phyloP scores from a whole-genome alignment of 768 basidiomycete species.

The Pleurotus ostreatus region DNA sequence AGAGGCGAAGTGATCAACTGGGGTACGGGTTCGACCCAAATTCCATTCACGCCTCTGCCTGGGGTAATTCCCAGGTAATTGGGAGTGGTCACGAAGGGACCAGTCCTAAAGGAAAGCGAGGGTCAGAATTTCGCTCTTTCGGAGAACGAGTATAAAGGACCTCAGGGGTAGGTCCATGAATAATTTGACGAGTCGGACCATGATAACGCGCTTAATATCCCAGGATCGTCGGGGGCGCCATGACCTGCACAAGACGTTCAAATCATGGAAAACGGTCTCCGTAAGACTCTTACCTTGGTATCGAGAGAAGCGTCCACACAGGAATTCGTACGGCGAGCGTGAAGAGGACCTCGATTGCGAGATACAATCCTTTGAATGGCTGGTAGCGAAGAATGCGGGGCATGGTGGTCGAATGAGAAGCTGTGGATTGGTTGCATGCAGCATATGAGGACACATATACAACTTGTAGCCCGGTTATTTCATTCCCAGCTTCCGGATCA shows the following conservation, averaged over 20 bases:
- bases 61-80: slow-evolving; percentile 37
- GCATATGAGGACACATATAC: no score
- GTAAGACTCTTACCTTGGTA: no score
- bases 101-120: not conserved
- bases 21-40: slow-evolving; percentile 44
- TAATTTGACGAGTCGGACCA: slow-evolving; percentile 30
- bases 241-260: slow-evolving; percentile 21
- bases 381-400: not conserved
- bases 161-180: slow-evolving; percentile 16
- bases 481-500: no score
- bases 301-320: not conserved
- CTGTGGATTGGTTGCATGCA: no score
- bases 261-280: no score
- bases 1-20: slow-evolving; percentile 42
- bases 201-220: slow-evolving; percentile 35
- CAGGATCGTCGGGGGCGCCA: slow-evolving; percentile 44
- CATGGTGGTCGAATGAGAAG: no score
- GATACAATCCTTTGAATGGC: not conserved
- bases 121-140: not conserved
- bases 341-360: not conserved
- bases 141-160: slow-evolving; percentile 16
- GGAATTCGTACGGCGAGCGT: not conserved
- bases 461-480: no score
- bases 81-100: slow-evolving; percentile 16
- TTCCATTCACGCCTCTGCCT: slow-evolving; percentile 37